phyloP scores from a whole-genome alignment of 768 basidiomycete genomes.

The Tricholoma sp. region DNA sequence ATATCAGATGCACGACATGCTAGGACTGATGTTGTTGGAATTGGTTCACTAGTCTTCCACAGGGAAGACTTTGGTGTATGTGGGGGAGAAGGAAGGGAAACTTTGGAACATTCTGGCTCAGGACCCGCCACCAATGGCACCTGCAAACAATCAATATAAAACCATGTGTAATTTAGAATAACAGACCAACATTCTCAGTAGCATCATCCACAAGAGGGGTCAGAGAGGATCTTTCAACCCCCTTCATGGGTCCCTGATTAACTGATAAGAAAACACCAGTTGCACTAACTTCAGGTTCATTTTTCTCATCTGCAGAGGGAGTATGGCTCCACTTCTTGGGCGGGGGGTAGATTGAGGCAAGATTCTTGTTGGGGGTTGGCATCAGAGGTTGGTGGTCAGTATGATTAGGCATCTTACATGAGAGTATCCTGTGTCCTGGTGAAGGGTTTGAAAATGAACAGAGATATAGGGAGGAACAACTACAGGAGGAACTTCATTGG shows the following conservation, averaged over 20 bases:
- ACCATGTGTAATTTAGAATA: background rate
- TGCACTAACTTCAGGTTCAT: slow-evolving; percentile 19
- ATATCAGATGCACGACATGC: background rate
- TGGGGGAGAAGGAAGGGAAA: slow-evolving; percentile 5
- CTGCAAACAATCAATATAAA: background rate
- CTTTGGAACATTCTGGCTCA: background rate
- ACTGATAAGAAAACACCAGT: background rate
- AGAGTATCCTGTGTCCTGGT: slow-evolving; percentile 38
- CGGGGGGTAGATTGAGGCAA: slow-evolving; percentile 44
- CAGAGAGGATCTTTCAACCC: background rate
- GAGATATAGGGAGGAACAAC: slow-evolving; percentile 1
- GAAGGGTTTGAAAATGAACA: slow-evolving; percentile 3
- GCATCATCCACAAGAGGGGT: background rate
- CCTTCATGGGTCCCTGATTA: background rate
- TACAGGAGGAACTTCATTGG: slow-evolving; percentile 16
- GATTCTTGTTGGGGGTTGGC: slow-evolving; percentile 32
- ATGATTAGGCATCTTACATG: slow-evolving; percentile 27
- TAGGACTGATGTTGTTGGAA: slow-evolving; percentile 5
- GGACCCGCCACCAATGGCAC: background rate
- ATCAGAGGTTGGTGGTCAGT: background rate
- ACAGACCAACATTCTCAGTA: background rate
- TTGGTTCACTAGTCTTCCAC: background rate
- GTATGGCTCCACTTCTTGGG: slow-evolving; percentile 35
- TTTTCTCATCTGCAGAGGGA: slow-evolving; percentile 30
- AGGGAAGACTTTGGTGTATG: slow-evolving; percentile 8